Base-by-base conservation (phyloP, 495 filamentous ascomycete species). In the Trichoderma reesei region DNA sequence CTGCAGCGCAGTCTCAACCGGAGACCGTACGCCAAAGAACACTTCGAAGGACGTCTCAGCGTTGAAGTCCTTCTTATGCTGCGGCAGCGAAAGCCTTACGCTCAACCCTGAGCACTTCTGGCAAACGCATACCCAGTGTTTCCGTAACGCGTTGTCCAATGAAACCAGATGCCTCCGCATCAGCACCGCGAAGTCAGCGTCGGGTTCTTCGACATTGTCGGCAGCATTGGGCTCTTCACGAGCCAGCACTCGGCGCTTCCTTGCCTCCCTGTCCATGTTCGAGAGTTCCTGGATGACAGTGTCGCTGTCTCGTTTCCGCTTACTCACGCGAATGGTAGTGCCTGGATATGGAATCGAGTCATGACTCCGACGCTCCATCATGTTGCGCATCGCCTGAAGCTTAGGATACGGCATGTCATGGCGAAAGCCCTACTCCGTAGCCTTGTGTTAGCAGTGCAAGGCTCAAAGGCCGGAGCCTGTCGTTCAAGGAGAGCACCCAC, bases 71-170 rank as follows among this genome's bases (percentile, higher is more conserved):
- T 65, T 69, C 18, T 36, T 62, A 3, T 66, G 63, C 62, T 63
- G 64, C 63, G 68, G 70, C 67, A 70, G 62, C 34, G 63, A 68
- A 42, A 72, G 69, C 67, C 68, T 70, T 51, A 72, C 69, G 65
- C 67, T 73, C 63, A 73, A 62, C 20, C 71, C 71, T 63, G 71
- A 73, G 66, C 71, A 73, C 36, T 72, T 73, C 51, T 73, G 71
- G 63, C 71, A 73, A 65, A 70, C 68, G 60, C 71, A 73, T 48
- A 69, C 36, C 71, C 71, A 72, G 26, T 72, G 59, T 65, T 38
- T 71, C 33, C 70, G 67, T 56, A 73, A 68, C 18, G 66, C 72
- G 44, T 70, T 67, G 64, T 73, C 62, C 54, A 72, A 68, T 33
- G 70, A 72, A 31, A 68, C 62, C 62, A 66, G 65, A 68, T 69